Base-by-base conservation (phyloP, 192 early-diverging fungal species). In the Dispira simplex region DNA sequence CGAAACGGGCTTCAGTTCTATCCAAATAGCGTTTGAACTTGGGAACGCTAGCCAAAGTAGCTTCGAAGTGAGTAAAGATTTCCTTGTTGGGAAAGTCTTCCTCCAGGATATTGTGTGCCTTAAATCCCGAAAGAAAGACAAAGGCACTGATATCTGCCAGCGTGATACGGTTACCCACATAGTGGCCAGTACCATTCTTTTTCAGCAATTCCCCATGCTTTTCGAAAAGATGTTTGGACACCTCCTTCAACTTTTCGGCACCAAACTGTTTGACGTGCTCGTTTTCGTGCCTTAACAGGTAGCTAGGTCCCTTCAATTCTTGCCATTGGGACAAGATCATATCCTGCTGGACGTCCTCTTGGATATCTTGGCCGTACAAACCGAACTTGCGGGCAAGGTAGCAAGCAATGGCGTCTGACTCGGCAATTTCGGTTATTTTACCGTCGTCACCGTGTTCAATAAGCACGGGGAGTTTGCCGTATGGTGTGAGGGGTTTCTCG, bases 151-250 rank as follows among this genome's bases (percentile, higher is more conserved):
- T 47, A 48, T 83, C 81, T 3, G 68, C 67, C 20, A 77, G 66
- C 3, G 77, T 72, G 3, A 46, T 68, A 27, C 66, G 53, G 43
- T 66, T 63, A 46, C 79, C 76, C 56, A 82, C 68, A 47, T 75
- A 80, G 48, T 82, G 79, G 0, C 81, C 77, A 26, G 70, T 82
- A 45, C 82, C 82, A 63, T 84, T 82, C 44, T 78, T 71, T 28
- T 56, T 56, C 62, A 81, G 53, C 10, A 74, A 49, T 27, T 69
- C 65, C 43, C 76, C 75, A 28, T 81, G 81, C 16, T 69, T 67
- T 1, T 43, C 46, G 58, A 79, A 60, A 0, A 70, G 48, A 26
- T 64, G 59, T 44, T 51, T 47, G 12, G 65, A 62, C 46, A 43
- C 32, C 8, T 46, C 44, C 46, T 65, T 46, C 64, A 70, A 65